Conservation (phyloP, 148 eudicot genomes). For the Fagopyrum homotropicum region DNA sequence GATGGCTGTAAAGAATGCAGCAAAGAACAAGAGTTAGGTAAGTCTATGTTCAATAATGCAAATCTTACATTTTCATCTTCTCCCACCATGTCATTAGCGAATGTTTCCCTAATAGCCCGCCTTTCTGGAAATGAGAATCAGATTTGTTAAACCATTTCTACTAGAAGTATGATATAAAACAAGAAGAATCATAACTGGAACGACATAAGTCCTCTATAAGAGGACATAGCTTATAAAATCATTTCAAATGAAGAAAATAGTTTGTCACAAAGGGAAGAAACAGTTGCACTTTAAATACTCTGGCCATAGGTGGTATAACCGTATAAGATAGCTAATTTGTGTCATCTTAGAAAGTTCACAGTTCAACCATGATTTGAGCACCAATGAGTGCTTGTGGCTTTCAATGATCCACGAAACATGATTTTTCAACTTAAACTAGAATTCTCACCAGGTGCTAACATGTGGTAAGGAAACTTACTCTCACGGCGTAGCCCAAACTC, state of each 20-base stretch:
- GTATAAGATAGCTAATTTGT: neutral
- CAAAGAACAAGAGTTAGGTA: neutral
- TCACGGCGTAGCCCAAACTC: conserved; percentile 21
- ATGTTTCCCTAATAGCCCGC: conserved; percentile 16
- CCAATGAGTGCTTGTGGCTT: neutral
- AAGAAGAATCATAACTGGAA: neutral
- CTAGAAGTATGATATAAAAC: neutral
- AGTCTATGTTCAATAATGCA: neutral
- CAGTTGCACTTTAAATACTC: neutral
- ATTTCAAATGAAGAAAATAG: neutral
- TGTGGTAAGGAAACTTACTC: conserved; percentile 27
- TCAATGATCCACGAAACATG: neutral
- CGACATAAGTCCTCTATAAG: neutral
- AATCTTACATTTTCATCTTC: conserved; percentile 61
- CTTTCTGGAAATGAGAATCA: conserved; percentile 10
- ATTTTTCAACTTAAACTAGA: neutral
- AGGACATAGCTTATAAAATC: neutral
- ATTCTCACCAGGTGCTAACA: neutral
- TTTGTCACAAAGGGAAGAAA: neutral
- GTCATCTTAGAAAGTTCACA: neutral
- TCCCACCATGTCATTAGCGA: conserved; percentile 22
- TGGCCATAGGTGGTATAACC: neutral
- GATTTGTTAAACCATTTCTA: neutral
- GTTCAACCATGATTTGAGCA: neutral
- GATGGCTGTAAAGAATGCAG: neutral